Evolutionary conservation across 495 filamentous ascomycete genomes (phyloP).

Genomic region (Baudoinia panamericana): DNA sequence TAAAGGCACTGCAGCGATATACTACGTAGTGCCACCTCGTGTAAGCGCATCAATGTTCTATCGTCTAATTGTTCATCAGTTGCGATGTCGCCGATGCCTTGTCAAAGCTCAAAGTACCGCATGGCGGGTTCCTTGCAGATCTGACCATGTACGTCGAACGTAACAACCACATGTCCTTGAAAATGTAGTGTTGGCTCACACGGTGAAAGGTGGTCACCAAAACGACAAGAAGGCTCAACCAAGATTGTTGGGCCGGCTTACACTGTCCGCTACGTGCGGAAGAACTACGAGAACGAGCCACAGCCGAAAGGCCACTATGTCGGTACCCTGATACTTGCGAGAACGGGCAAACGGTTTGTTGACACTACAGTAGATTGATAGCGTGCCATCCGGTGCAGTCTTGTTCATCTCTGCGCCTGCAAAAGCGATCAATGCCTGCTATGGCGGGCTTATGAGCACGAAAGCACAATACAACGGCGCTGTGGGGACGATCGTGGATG

Average conservation of each 20-base stretch:
- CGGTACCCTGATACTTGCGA: not conserved
- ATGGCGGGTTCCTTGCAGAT: slow-evolving; percentile 46
- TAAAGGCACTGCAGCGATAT: too few species aligned
- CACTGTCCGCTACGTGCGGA: slow-evolving; percentile 41
- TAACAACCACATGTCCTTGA: not conserved
- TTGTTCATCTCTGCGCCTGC: slow-evolving; percentile 45
- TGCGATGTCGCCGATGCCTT: slow-evolving; percentile 47
- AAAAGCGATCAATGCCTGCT: slow-evolving; percentile 41
- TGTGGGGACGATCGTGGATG: slow-evolving; percentile 42
- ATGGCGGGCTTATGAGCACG: slow-evolving; percentile 46
- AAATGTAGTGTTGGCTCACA: not conserved
- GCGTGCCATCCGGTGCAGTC: slow-evolving; percentile 38
- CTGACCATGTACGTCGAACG: slow-evolving; percentile 32
- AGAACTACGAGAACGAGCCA: slow-evolving; percentile 31
- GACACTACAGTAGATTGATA: slow-evolving; percentile 34
- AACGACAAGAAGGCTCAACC: slow-evolving; percentile 36
- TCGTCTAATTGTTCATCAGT: too few species aligned
- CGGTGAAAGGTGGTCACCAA: slow-evolving; percentile 35
- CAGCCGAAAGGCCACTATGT: slow-evolving; percentile 40
- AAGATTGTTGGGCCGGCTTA: slow-evolving; percentile 47
- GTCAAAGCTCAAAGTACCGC: slow-evolving; percentile 42
- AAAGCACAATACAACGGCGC: slow-evolving; percentile 34
- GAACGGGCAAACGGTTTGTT: too few species aligned
- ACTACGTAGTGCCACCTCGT: too few species aligned
- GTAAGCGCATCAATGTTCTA: too few species aligned